Evolutionary conservation across 2,329 filamentous ascomycete genomes (phyloP), one percentile per base, ranked within the genome.

Genomic region (Colletotrichum lentis): DNA sequence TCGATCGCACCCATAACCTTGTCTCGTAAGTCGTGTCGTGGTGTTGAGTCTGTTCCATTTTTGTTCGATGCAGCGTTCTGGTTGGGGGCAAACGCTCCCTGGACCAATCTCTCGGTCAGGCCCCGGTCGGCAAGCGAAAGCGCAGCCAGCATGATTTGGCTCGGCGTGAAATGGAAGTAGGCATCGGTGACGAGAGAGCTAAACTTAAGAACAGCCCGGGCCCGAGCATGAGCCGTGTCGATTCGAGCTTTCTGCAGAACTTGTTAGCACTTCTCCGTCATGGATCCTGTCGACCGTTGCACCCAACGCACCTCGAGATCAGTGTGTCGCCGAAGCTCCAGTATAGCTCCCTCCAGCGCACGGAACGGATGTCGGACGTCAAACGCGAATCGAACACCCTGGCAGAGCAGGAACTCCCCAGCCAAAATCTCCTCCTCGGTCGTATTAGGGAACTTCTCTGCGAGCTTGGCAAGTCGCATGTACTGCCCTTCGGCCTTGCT

Each of bases 161-260:
- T 91, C 0, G 96, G 96, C 0, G 95, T 95, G 80, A 92, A 98
- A 78, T 97, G 91, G 80, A 98, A 97, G 81, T 98, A 98, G n/a
- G 88, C 94, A 74, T 99, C 96, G 31, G 95, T 97, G 69, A 97
- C 85, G 58, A 97, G 82, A 0, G 94, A 92, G 65, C 92, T 91
- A 62, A 89, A 91, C 75, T 93, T 93, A 62, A 96, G 86, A 54
- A 93, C 84, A 22, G 90, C 87, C 49, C 91, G 86, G 0, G 94
- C 91, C 60, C 85, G 86, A n/a, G 83, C 83, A 75, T 97, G 94
- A 0, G 93, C 93, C 12, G 83, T 83, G 56, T 80, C 80, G 37
- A 88, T 80, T 31, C 84, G 80, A 11, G 77, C 73, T 56, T 83
- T 74, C 75, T 77, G 55, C 11, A 24, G 8, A n/a, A 12, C n/a